Evolutionary conservation across 2,329 filamentous ascomycete species (phyloP).

Genomic region (Dothiorella sarmentorum): DNA sequence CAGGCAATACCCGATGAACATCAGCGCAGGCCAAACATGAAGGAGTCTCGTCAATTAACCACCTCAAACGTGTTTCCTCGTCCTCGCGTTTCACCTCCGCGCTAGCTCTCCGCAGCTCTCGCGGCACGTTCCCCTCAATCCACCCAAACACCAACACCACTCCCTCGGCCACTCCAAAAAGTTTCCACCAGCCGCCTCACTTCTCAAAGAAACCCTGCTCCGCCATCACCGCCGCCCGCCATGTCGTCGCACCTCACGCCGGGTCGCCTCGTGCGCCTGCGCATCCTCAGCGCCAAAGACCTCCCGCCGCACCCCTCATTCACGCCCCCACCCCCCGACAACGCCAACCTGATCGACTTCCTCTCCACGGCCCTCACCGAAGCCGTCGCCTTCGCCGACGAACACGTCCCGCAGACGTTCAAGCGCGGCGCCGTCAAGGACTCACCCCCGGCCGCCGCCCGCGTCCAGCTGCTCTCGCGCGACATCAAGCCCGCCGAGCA

Average conservation of each 20-base stretch:
- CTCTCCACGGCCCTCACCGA: conserved; percentile 55
- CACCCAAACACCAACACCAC: not conserved
- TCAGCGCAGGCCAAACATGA: too few species aligned
- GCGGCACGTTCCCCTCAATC: not conserved
- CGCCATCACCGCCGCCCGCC: not conserved
- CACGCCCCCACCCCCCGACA: conserved; percentile 44
- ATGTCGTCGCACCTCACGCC: conserved; percentile 4
- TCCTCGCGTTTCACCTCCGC: not conserved
- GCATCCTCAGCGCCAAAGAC: conserved; percentile 26
- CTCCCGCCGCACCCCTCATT: conserved; percentile 35
- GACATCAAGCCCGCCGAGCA: conserved; percentile 48
- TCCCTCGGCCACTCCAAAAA: not conserved
- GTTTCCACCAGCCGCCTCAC: not conserved
- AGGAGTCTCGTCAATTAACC: too few species aligned
- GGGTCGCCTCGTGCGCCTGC: conserved; percentile 30
- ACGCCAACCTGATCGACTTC: conserved; percentile 50
- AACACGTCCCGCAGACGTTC: conserved; percentile 54
- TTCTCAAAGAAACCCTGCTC: too few species aligned
- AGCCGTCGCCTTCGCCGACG: conserved; percentile 57
- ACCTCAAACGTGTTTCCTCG: not conserved
- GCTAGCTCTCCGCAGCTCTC: not conserved
- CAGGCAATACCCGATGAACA: too few species aligned
- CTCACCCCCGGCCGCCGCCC: conserved; percentile 32
- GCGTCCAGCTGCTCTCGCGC: conserved; percentile 54
- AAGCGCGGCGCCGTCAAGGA: conserved; percentile 37